Base-by-base conservation (phyloP, 2,329 filamentous ascomycete species). In the Botrytis sinoallii region DNA sequence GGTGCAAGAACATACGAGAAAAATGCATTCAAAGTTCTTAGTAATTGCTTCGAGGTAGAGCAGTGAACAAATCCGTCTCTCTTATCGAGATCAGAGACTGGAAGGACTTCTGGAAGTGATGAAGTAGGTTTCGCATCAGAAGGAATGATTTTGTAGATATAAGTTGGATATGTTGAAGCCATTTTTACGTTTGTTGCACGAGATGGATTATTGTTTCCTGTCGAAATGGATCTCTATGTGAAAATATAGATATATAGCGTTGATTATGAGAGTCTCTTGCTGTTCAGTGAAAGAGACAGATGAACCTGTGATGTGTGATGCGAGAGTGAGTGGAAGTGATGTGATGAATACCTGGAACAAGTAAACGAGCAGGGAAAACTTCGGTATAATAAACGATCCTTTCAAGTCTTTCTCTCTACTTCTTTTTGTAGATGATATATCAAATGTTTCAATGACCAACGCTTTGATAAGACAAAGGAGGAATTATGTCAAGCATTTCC, bases 71-170 rank as follows among this genome's bases (percentile, higher is more conserved):
- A 81, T 20, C 75, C 74, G 71, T 81, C 79, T 25, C 75, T 72
- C 35, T 73, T 61, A 60, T 81, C 79, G 4, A 81, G 78, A 14
- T 73, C 74, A 3, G 79, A 80, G 73, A 81, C 75, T 20, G 79
- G 79, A 18, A 80, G 76, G 18, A 72, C 75, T 20, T 61, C 29
- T 0, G 79, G 79, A 22, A 81, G 77, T 6, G 79, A 78, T 1
- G 73, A 71, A 16, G 77, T 73, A 14, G 77, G 77, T 42, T 75
- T 16, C 3, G 76, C 73, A 12, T 74, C 61, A 10, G 78, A 70
- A 25, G 79, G 78, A 25, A 81, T 72, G 74, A 81, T 80, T 65
- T 81, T 81, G 75, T 81, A 81, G 69, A 81, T 79, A 73, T 79
- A 81, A 59, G 73, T 77, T 63, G 79, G 79, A 8, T 73, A 71